Evolutionary conservation across 2,329 filamentous ascomycete genomes (phyloP).

Genomic region (Neofusicoccum ribis): DNA sequence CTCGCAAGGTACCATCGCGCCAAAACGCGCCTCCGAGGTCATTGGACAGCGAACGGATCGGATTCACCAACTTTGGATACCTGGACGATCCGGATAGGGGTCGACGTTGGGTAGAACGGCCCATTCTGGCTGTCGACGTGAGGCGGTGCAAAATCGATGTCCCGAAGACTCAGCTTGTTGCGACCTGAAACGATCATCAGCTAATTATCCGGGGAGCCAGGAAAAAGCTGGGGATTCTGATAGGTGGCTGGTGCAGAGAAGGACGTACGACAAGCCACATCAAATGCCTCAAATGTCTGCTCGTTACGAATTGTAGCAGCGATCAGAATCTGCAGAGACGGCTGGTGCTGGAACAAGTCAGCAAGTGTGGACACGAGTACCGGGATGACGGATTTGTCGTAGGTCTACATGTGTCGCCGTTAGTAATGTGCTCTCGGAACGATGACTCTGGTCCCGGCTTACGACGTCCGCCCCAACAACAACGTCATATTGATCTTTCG

Average conservation of each 20-base stretch:
- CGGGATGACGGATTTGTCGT: conserved; percentile 65
- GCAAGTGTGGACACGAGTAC: conserved; percentile 65
- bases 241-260: conserved; percentile 16
- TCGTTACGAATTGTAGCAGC: conserved; percentile 70
- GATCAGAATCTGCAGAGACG: conserved; percentile 61
- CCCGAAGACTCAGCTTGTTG: conserved; percentile 37
- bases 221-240: background rate
- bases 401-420: conserved; percentile 53
- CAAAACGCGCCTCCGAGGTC: background rate
- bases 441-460: conserved; percentile 28
- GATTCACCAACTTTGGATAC: conserved; percentile 12
- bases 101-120: conserved; percentile 64
- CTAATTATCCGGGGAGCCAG: background rate
- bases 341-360: conserved; percentile 61
- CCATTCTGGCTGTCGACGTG: conserved; percentile 52
- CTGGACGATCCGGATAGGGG: conserved; percentile 56
- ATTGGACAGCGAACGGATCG: conserved; percentile 4
- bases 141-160: conserved; percentile 33
- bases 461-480: conserved; percentile 74
- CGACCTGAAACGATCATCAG: conserved; percentile 36
- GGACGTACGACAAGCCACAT: conserved; percentile 56
- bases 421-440: conserved; percentile 11
- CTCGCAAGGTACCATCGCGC: background rate
- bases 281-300: conserved; percentile 66
- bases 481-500: conserved; percentile 54